Conservation (phyloP, 495 filamentous ascomycete species). For the Penicillium simplicissimum region DNA sequence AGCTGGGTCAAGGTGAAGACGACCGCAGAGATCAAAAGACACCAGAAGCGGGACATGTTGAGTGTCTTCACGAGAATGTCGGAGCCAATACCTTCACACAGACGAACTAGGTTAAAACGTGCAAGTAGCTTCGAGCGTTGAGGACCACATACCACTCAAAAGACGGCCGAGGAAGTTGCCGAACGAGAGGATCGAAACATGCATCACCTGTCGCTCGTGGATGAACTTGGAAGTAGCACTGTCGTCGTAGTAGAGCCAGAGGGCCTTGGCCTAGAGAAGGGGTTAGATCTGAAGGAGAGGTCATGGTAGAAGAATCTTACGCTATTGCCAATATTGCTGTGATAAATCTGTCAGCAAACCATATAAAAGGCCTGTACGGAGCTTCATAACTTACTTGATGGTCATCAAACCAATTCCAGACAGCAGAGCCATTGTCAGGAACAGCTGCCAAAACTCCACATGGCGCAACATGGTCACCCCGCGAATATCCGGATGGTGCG, state of each 20-base stretch:
- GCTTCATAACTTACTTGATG: conserved; percentile 76
- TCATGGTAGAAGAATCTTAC: conserved; percentile 24
- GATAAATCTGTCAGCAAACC: conserved; percentile 35
- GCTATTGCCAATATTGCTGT: conserved; percentile 85
- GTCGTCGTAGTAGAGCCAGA: conserved; percentile 84
- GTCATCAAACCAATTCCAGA: conserved; percentile 97
- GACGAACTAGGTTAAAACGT: conserved; percentile 32
- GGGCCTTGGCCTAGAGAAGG: conserved; percentile 46
- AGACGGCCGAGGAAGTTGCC: conserved; percentile 82
- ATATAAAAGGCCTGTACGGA: not conserved
- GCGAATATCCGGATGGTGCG: conserved; percentile 84
- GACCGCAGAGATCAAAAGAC: conserved; percentile 70
- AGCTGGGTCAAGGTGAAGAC: conserved; percentile 84
- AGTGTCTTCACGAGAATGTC: conserved; percentile 83
- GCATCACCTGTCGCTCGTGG: conserved; percentile 79
- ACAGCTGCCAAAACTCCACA: conserved; percentile 88
- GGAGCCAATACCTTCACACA: conserved; percentile 65
- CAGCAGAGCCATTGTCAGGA: conserved; percentile 79
- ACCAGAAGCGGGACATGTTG: conserved; percentile 83
- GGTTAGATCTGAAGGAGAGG: not conserved
- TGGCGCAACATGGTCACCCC: conserved; percentile 74
- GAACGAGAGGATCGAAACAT: conserved; percentile 89
- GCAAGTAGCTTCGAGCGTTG: not conserved
- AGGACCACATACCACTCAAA: conserved; percentile 14
- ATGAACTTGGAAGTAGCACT: conserved; percentile 73